A percentile compares a stretch with the other conserved stretches of the same genome.
Conservation (phyloP, 139 green algal genomes). For the Chlamydomonas sp. region DNA sequence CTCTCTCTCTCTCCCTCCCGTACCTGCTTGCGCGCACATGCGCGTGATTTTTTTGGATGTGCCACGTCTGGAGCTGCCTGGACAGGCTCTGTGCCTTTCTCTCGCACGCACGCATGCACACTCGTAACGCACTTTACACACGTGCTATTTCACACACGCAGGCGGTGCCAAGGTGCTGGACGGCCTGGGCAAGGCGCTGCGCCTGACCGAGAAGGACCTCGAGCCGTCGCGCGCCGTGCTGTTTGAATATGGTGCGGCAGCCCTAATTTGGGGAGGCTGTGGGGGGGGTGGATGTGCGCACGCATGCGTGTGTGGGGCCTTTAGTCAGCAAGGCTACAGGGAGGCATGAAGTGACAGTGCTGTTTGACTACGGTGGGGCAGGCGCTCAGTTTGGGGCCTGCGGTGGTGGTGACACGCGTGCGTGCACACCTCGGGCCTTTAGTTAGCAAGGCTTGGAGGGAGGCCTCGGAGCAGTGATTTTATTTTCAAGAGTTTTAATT, state of each 20-base stretch:
- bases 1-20: no score
- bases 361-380: background rate
- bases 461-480: no score
- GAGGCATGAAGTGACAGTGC: background rate
- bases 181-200: slow-evolving; percentile 46
- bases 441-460: no score
- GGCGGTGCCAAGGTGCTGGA: slow-evolving; percentile 59
- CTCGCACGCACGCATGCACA: background rate
- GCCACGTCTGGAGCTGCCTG: no score
- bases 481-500: no score
- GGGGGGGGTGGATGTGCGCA: no score
- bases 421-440: no score
- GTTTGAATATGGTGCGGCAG: slow-evolving; percentile 1
- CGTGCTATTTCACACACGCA: slow-evolving; percentile 6
- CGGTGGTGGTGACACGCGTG: no score
- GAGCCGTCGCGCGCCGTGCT: slow-evolving; percentile 34
- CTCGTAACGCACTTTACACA: background rate
- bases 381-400: no score
- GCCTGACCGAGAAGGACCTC: slow-evolving; percentile 28
- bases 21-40: no score
- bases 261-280: background rate
- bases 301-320: background rate
- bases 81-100: no score
- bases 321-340: background rate
- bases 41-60: no score